These are phyloP conservation scores for Phytophthora colocasiae DNA, from an alignment of 352 stramenopile genomes.

Conservation along the genomic window DNA sequence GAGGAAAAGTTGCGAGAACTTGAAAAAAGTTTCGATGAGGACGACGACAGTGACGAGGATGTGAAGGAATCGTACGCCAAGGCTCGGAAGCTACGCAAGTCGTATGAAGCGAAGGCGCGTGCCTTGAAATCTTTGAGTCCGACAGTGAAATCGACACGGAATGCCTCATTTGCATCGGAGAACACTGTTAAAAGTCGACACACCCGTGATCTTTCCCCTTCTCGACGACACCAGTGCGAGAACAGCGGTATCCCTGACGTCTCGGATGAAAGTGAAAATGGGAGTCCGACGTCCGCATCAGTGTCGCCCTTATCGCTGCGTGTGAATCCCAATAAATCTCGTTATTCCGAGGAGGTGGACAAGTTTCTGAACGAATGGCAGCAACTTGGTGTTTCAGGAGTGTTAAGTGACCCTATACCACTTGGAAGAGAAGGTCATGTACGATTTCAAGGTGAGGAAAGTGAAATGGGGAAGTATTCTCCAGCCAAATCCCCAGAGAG, in stretches of 20 bases:
- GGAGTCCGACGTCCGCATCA: conserved; percentile 17
- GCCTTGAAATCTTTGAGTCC: neutral
- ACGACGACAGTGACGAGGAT: conserved; percentile 7
- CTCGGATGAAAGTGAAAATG: neutral
- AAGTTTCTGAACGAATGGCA: conserved; percentile 48
- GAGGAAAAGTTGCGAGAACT: conserved; percentile 52
- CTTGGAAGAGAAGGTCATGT: neutral
- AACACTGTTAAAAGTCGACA: neutral
- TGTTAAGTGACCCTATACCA: conserved; percentile 23
- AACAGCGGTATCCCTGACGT: neutral
- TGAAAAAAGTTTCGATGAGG: conserved; percentile 47
- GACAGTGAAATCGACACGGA: conserved; percentile 7
- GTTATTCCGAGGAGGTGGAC: conserved; percentile 16
- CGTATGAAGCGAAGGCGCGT: neutral
- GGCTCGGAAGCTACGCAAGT: neutral
- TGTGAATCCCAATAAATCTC: conserved; percentile 1
- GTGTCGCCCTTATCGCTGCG: conserved; percentile 14
- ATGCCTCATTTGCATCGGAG: conserved; percentile 9
- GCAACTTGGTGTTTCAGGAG: conserved; percentile 42
- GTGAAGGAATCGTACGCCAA: conserved; percentile 7
- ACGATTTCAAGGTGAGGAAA: conserved; percentile 10
- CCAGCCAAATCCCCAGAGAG: conserved; percentile 1
- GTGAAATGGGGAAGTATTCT: neutral
- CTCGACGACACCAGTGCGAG: conserved; percentile 14
- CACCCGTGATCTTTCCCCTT: neutral